Conservation (phyloP, 495 filamentous ascomycete genomes). For the Penicillium crystallinum region DNA sequence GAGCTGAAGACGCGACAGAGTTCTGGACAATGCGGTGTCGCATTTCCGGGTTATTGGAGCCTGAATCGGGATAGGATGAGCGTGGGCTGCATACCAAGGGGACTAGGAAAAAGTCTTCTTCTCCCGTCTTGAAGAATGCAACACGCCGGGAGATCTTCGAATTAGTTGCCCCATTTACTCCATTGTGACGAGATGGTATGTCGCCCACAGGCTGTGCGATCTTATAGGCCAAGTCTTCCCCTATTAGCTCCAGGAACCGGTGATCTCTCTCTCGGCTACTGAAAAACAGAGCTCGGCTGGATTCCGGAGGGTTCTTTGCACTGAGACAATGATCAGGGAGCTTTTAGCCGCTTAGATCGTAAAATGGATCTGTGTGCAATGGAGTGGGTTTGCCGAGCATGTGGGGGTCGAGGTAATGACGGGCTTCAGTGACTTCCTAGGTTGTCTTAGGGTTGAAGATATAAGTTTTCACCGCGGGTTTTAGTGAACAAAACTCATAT, state of each 20-base stretch:
- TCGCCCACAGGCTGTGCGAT: neutral
- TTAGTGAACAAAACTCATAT: too few species aligned
- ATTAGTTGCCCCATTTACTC: neutral
- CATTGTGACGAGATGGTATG: neutral
- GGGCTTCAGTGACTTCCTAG: too few species aligned
- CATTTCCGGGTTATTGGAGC: too few species aligned
- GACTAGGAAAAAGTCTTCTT: neutral
- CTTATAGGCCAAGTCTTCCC: neutral
- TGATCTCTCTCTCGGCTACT: neutral
- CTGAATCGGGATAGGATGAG: neutral
- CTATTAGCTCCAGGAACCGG: neutral
- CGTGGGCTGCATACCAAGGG: neutral
- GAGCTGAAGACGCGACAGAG: too few species aligned
- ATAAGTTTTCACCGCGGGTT: too few species aligned
- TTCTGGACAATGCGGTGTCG: too few species aligned
- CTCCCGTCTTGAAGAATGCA: neutral
- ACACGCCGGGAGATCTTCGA: neutral
- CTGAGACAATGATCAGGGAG: neutral
- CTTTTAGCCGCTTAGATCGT: neutral
- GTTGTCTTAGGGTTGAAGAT: too few species aligned
- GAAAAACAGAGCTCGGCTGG: neutral
- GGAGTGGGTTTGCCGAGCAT: too few species aligned
- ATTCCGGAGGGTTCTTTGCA: neutral
- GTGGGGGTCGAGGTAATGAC: too few species aligned
- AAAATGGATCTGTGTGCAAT: too few species aligned